Evolutionary conservation across 1,284 basidiomycete species (phyloP).

Genomic region (Xerocomus minutiporus): DNA sequence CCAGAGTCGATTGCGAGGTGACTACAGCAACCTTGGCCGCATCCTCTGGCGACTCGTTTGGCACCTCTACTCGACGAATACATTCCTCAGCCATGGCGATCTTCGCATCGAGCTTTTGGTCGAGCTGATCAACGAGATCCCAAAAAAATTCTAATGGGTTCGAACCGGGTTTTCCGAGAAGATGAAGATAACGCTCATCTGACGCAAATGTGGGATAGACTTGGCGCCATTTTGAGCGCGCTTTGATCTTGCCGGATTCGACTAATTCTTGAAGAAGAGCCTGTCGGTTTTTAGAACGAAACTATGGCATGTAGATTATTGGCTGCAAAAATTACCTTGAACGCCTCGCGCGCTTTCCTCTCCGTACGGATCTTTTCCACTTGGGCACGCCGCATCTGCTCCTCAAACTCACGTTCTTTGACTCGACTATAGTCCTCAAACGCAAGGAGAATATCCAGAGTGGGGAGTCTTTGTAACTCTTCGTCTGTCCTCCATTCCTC

Average conservation of each 20-base stretch:
- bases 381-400: conserved; percentile 69
- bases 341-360: conserved; percentile 84
- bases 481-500: conserved; percentile 72
- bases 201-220: conserved; percentile 73
- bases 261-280: conserved; percentile 69
- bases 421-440: conserved; percentile 90
- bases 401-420: conserved; percentile 84
- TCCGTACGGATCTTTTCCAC: conserved; percentile 82
- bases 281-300: conserved; percentile 35
- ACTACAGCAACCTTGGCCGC: conserved; percentile 37
- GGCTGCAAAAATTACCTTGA: conserved; percentile 54
- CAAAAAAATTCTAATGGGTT: conserved; percentile 95
- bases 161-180: conserved; percentile 90
- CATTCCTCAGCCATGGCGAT: conserved; percentile 60
- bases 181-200: conserved; percentile 77
- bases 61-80: conserved; percentile 46
- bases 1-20: conserved; percentile 52
- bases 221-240: conserved; percentile 88
- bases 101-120: conserved; percentile 79
- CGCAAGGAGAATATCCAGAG: conserved; percentile 83
- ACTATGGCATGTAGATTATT: not conserved
- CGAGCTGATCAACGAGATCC: conserved; percentile 86
- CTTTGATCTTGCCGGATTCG: conserved; percentile 64
- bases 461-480: conserved; percentile 77
- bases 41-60: conserved; percentile 30